Conservation (phyloP, 805 yeast genomes). For the Ascoidea rubescens region DNA sequence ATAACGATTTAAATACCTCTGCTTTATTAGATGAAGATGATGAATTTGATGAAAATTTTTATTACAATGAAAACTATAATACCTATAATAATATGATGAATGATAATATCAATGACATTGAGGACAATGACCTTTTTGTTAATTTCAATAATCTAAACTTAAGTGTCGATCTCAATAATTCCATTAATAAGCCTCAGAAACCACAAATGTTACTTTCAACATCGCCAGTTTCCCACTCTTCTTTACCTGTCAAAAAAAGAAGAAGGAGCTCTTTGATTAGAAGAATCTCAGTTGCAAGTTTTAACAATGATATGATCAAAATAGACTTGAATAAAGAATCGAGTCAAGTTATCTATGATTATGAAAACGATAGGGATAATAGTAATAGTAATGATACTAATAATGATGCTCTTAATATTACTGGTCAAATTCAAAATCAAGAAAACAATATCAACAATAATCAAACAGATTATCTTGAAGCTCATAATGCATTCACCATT, state of each 20-base stretch:
- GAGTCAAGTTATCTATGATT: background rate
- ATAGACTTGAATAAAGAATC: background rate
- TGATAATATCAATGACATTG: background rate
- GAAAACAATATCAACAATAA: background rate
- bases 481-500: too few species aligned
- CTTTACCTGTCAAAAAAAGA: background rate
- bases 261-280: background rate
- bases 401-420: background rate
- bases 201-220: too few species aligned
- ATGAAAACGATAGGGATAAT: background rate
- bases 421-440: background rate
- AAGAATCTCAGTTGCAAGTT: background rate
- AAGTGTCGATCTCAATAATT: too few species aligned
- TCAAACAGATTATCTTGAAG: too few species aligned
- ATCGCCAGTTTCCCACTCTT: too few species aligned
- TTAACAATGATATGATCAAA: too few species aligned
- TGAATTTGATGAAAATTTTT: background rate
- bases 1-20: too few species aligned
- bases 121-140: background rate
- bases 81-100: background rate
- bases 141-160: background rate
- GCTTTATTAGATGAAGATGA: background rate
- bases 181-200: too few species aligned
- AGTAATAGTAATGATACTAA: background rate
- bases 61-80: background rate